Evolutionary conservation across 1,284 basidiomycete species (phyloP).

Genomic region (Mycosarcoma mackinlayi): DNA sequence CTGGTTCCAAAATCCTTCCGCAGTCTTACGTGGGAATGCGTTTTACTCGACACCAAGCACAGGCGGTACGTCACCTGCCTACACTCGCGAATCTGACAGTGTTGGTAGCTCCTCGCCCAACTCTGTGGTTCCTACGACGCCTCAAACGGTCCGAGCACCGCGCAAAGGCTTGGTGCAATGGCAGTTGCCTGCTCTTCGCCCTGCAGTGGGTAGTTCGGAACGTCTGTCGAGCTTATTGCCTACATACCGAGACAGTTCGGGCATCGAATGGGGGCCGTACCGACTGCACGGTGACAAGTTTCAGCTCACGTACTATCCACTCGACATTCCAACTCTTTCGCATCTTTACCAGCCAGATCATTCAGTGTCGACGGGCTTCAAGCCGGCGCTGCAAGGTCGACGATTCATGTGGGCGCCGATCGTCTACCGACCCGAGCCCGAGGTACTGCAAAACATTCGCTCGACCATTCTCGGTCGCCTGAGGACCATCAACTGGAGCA

Average conservation of each 20-base stretch:
- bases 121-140: too few relatives aligned
- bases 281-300: background rate
- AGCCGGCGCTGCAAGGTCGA: background rate
- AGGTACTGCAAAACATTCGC: background rate
- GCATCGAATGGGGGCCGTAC: conserved; percentile 1
- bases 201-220: too few relatives aligned
- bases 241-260: background rate
- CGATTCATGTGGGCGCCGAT: background rate
- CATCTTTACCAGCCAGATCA: background rate
- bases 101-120: too few relatives aligned
- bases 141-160: too few relatives aligned
- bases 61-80: too few relatives aligned
- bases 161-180: too few relatives aligned
- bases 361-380: background rate
- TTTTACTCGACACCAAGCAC: too few relatives aligned
- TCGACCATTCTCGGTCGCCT: background rate
- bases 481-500: background rate
- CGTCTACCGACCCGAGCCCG: background rate
- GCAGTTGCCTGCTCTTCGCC: background rate
- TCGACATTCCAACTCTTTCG: background rate
- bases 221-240: too few relatives aligned
- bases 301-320: background rate
- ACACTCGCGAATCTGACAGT: too few relatives aligned
- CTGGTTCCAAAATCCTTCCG: too few relatives aligned
- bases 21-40: too few relatives aligned